Evolutionary conservation across 225 moss, liverwort and hornwort species (phyloP).

Genomic region (Straminergon stramineum): DNA sequence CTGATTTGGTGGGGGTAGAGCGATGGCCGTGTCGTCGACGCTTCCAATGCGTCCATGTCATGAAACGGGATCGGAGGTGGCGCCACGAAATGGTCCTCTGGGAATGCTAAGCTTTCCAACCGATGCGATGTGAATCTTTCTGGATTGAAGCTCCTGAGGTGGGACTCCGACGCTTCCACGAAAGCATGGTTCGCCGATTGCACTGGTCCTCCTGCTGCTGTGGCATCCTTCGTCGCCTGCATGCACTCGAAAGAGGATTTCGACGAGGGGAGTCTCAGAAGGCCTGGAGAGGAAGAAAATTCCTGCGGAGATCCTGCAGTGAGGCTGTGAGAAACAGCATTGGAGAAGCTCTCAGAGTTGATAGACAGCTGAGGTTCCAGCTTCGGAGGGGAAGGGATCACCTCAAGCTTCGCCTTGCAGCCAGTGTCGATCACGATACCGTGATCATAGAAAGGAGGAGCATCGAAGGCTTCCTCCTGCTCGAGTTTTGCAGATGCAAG

Average conservation of each 20-base stretch:
- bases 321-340: slow-evolving; percentile 3
- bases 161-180: background rate
- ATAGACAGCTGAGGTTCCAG: slow-evolving; percentile 26
- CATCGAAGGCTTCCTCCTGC: background rate
- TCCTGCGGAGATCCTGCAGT: slow-evolving; percentile 11
- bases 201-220: background rate
- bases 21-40: background rate
- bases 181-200: background rate
- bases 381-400: background rate
- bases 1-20: background rate
- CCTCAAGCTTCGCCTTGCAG: slow-evolving; percentile 1
- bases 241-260: slow-evolving; percentile 3
- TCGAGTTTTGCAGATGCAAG: slow-evolving; percentile 14
- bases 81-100: slow-evolving; percentile 6
- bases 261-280: slow-evolving; percentile 8
- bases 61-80: slow-evolving; percentile 1
- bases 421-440: background rate
- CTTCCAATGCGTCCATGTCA: background rate
- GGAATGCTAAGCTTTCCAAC: slow-evolving; percentile 7
- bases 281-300: background rate
- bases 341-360: slow-evolving; percentile 18
- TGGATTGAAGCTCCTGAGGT: background rate
- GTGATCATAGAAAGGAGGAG: background rate
- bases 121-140: background rate
- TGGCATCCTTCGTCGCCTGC: background rate